These are phyloP conservation scores for Colletotrichum liaoningense DNA, from an alignment of 2,329 filamentous ascomycete genomes.

Conservation along the genomic window DNA sequence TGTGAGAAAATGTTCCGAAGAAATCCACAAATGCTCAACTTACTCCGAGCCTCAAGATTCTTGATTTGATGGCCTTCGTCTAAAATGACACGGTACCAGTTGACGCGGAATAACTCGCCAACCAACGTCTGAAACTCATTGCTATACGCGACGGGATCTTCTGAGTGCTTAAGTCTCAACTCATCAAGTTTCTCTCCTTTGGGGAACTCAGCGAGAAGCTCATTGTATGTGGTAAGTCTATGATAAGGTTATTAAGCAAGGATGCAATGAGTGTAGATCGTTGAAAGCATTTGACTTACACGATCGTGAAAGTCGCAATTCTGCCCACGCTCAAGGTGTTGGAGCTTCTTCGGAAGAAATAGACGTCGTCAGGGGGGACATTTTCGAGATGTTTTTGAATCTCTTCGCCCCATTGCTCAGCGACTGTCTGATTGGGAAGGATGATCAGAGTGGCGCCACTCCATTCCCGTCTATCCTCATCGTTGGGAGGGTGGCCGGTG, in stretches of 20 bases:
- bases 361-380: background rate
- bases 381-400: constrained; percentile 38
- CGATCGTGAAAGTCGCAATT: constrained; percentile 1
- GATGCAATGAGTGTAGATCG: background rate
- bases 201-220: constrained; percentile 20
- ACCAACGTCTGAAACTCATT: constrained; percentile 42
- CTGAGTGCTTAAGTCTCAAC: background rate
- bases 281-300: constrained; percentile 2
- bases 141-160: constrained; percentile 38
- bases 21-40: constrained; percentile 36
- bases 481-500: constrained; percentile 49
- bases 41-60: constrained; percentile 51
- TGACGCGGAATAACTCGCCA: constrained; percentile 47
- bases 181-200: background rate
- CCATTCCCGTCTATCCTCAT: constrained; percentile 49
- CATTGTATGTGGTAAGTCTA: background rate
- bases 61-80: constrained; percentile 70
- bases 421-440: constrained; percentile 47
- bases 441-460: constrained; percentile 50
- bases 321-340: background rate
- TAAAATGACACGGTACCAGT: constrained; percentile 64
- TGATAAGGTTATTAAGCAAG: background rate
- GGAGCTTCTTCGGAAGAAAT: background rate
- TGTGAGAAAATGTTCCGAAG: constrained; percentile 37
- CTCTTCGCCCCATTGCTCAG: constrained; percentile 26